Percentiles rank a stretch among this genome's conserved stretches.
These are phyloP conservation scores for Geranium incanum DNA, from an alignment of 441 rosid species.

Conservation along the genomic window DNA sequence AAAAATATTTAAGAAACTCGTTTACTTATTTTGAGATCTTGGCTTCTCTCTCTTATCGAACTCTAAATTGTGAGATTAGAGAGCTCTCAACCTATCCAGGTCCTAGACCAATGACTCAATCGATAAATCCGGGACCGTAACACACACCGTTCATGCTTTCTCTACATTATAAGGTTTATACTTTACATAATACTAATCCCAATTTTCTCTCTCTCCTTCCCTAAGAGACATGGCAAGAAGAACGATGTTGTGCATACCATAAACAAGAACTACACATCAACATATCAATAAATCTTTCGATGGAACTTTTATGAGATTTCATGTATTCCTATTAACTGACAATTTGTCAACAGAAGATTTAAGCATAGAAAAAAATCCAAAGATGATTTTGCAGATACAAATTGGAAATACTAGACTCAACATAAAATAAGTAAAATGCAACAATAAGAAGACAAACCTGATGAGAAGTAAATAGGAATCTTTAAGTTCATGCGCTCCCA, in stretches of 20 bases:
- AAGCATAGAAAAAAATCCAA: neutral
- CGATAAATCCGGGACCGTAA: too few relatives aligned
- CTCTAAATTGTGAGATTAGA: too few relatives aligned
- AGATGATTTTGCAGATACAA: neutral
- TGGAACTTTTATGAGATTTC: neutral
- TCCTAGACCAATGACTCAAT: too few relatives aligned
- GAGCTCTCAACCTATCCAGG: too few relatives aligned
- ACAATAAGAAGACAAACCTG: conserved; percentile 43
- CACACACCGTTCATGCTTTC: too few relatives aligned
- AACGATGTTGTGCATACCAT: neutral
- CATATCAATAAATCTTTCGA: neutral
- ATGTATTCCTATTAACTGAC: neutral
- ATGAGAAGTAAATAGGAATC: conserved; percentile 92
- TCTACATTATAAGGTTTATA: neutral
- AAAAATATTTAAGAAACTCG: too few relatives aligned
- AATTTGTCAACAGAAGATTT: conserved; percentile 2
- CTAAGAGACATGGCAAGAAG: neutral
- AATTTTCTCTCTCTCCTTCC: neutral
- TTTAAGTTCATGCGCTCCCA: conserved; percentile 94
- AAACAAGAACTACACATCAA: neutral
- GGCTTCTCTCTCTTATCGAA: too few relatives aligned
- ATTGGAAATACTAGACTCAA: neutral
- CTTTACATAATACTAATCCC: neutral
- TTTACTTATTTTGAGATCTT: too few relatives aligned
- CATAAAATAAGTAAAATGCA: neutral